Evolutionary conservation across 176 grass and related monocot species (phyloP).

Genomic region (Carex myosuroides): DNA sequence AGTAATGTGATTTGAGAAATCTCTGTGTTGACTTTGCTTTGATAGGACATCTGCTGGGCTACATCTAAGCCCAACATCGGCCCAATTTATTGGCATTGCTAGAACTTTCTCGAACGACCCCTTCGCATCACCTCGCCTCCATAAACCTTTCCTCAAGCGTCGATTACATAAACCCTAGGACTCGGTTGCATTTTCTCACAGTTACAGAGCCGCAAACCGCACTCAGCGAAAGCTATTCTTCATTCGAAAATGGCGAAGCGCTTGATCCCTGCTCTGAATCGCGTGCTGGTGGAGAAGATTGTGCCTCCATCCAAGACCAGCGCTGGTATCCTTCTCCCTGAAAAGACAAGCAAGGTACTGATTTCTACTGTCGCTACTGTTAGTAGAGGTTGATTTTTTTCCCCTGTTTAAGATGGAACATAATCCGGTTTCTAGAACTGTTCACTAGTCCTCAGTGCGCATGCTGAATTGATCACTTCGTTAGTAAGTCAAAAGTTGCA

Average conservation of each 20-base stretch:
- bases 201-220: not conserved
- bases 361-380: not conserved
- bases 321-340: conserved; percentile 83
- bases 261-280: conserved; percentile 71
- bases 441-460: not conserved
- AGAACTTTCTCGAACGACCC: conserved; percentile 19
- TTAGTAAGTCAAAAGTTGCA: not conserved
- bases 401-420: not conserved
- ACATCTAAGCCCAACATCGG: not conserved
- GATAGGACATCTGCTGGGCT: not conserved
- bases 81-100: conserved; percentile 14
- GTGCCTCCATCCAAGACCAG: conserved; percentile 72
- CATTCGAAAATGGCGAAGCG: conserved; percentile 54
- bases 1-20: not conserved
- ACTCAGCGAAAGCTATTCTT: not conserved
- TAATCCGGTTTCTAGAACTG: not conserved
- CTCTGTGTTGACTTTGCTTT: not conserved
- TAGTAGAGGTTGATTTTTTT: not conserved
- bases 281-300: conserved; percentile 86
- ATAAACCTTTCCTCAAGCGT: not conserved
- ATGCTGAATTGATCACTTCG: not conserved
- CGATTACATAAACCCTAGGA: conserved; percentile 16
- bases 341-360: conserved; percentile 75
- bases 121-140: conserved; percentile 3
- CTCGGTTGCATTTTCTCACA: not conserved